These are phyloP conservation scores for Fusarium sp. DNA, from an alignment of 2,329 filamentous ascomycete genomes.

Conservation along the genomic window DNA sequence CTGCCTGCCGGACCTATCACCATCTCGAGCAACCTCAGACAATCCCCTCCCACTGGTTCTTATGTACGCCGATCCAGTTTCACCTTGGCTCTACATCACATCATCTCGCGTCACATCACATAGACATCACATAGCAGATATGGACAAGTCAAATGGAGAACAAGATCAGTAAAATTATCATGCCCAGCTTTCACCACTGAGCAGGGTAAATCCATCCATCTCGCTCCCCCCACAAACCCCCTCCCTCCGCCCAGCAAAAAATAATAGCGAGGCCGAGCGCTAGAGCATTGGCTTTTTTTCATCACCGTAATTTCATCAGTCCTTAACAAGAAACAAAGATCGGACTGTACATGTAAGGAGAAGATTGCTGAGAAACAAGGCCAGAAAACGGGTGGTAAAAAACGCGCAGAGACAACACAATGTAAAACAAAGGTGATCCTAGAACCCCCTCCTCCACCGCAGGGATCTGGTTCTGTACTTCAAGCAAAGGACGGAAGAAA, in stretches of 20 bases:
- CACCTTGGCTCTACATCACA: conserved; percentile 9
- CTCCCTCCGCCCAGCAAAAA: conserved; percentile 13
- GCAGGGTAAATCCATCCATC: conserved; percentile 27
- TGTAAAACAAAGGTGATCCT: conserved; percentile 23
- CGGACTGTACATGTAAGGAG: conserved; percentile 41
- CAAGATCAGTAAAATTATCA: conserved; percentile 38
- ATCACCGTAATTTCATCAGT: conserved; percentile 47
- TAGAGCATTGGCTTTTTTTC: conserved; percentile 34
- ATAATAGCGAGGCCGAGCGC: conserved; percentile 8
- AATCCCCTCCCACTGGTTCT: conserved; percentile 4
- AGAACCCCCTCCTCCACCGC: not conserved
- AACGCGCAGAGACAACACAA: conserved; percentile 16
- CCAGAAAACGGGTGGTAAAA: conserved; percentile 27
- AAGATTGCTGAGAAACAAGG: conserved; percentile 20
- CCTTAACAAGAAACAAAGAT: conserved; percentile 34
- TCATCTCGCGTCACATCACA: conserved; percentile 1
- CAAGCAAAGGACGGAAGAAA: conserved; percentile 39
- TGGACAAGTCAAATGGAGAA: conserved; percentile 8
- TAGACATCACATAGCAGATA: conserved; percentile 1
- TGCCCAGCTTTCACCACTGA: conserved; percentile 37
- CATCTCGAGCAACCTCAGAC: conserved; percentile 28
- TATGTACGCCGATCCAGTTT: conserved; percentile 26
- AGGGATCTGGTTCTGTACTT: conserved; percentile 30
- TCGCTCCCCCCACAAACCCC: conserved; percentile 13
- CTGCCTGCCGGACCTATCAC: conserved; percentile 17